phyloP scores from a whole-genome alignment of 805 yeast genomes.

The Pichia scutulata region DNA sequence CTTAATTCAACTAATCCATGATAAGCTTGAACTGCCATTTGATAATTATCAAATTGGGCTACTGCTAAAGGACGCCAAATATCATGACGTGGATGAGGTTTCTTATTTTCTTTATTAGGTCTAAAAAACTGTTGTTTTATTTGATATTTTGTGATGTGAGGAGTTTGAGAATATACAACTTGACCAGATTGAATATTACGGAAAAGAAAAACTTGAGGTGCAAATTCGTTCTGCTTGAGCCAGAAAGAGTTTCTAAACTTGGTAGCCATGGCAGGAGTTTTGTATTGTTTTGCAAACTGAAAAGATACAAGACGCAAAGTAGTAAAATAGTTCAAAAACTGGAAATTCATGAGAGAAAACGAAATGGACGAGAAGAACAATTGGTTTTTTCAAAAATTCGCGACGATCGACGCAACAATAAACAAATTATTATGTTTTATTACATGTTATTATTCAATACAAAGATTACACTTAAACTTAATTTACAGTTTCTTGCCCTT shows the following conservation, averaged over 20 bases:
- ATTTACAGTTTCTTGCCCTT: conserved; percentile 11
- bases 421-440: too few species aligned
- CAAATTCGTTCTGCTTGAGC: conserved; percentile 53
- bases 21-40: conserved; percentile 63
- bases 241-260: conserved; percentile 50
- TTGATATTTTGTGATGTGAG: conserved; percentile 45
- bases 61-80: conserved; percentile 90
- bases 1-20: conserved; percentile 69
- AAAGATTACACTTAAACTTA: background rate
- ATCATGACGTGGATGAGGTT: conserved; percentile 74
- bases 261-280: conserved; percentile 22
- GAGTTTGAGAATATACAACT: conserved; percentile 80
- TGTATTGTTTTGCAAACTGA: background rate
- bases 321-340: too few species aligned
- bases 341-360: background rate
- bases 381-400: background rate
- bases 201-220: conserved; percentile 78
- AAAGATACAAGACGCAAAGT: background rate
- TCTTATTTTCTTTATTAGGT: conserved; percentile 86
- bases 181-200: conserved; percentile 86
- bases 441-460: background rate
- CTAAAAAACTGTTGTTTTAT: conserved; percentile 64
- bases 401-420: background rate
- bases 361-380: background rate
- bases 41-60: conserved; percentile 54